phyloP scores from a whole-genome alignment of 1,284 basidiomycete species.

The Mycena sp. region DNA sequence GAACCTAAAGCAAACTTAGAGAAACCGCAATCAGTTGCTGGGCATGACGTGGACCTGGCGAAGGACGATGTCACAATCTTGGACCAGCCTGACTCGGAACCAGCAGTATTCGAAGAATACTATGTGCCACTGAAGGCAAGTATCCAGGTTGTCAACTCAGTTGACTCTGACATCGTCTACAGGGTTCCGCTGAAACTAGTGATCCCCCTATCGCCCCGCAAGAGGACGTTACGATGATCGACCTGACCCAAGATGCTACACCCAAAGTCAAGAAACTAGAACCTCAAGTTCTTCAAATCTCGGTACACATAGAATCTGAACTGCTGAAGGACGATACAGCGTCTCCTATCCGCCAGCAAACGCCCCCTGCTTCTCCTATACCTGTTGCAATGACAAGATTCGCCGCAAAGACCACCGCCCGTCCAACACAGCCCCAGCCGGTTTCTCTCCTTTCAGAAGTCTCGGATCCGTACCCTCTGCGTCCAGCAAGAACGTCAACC shows the following conservation, averaged over 20 bases:
- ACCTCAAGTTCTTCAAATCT: not conserved
- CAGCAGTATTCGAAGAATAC: no score
- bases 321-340: not conserved
- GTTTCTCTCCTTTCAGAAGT: not conserved
- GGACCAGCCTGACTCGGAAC: no score
- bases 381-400: constrained; percentile 4
- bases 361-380: not conserved
- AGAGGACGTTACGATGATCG: constrained; percentile 22
- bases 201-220: constrained; percentile 3
- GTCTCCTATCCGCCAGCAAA: constrained; percentile 1
- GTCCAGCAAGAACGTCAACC: not conserved
- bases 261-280: constrained; percentile 14
- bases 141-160: not conserved
- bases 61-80: no score
- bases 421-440: not conserved
- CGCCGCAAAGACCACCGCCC: constrained; percentile 2
- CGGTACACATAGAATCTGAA: not conserved
- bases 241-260: constrained; percentile 11
- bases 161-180: not conserved
- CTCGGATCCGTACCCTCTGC: constrained; percentile 4
- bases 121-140: constrained; percentile 15
- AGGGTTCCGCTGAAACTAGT: constrained; percentile 6
- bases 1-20: no score
- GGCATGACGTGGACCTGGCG: no score
- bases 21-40: no score